These are phyloP conservation scores for Acanthamoeba castellanii DNA, from an alignment of 208 protist species.

Conservation along the genomic window DNA sequence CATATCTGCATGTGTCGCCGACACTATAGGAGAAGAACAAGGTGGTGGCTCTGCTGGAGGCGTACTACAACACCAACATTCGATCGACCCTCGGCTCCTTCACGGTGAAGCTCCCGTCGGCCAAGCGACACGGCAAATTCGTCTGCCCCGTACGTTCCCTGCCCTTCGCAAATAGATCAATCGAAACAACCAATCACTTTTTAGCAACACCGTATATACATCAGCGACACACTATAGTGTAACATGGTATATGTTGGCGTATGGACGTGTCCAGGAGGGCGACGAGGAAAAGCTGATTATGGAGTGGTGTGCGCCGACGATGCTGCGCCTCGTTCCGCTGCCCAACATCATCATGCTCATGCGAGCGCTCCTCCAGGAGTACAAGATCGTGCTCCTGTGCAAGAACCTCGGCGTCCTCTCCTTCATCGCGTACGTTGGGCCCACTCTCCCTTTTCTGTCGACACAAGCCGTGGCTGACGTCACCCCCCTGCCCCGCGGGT, in stretches of 20 bases:
- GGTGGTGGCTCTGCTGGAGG: slow-evolving; percentile 28
- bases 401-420: slow-evolving; percentile 70
- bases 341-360: slow-evolving; percentile 59
- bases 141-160: slow-evolving; percentile 8
- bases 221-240: too few species aligned
- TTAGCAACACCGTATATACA: too few species aligned
- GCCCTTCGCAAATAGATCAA: too few species aligned
- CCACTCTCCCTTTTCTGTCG: not conserved
- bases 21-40: slow-evolving; percentile 4
- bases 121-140: slow-evolving; percentile 12
- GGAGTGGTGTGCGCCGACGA: slow-evolving; percentile 57
- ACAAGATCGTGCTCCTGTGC: slow-evolving; percentile 41
- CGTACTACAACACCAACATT: slow-evolving; percentile 32
- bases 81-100: slow-evolving; percentile 6
- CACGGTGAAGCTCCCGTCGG: slow-evolving; percentile 1
- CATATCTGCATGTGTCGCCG: not conserved
- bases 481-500: not conserved
- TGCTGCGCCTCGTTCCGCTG: slow-evolving; percentile 28
- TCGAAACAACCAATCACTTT: too few species aligned
- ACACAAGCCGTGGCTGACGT: not conserved
- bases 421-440: slow-evolving; percentile 29
- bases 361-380: slow-evolving; percentile 34
- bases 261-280: not conserved
- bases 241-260: too few species aligned
- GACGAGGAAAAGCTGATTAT: slow-evolving; percentile 57